Percentiles rank a stretch among this genome's conserved stretches.
These are phyloP conservation scores for Eustoma russellianum DNA, from an alignment of 257 asterid species.

Conservation along the genomic window DNA sequence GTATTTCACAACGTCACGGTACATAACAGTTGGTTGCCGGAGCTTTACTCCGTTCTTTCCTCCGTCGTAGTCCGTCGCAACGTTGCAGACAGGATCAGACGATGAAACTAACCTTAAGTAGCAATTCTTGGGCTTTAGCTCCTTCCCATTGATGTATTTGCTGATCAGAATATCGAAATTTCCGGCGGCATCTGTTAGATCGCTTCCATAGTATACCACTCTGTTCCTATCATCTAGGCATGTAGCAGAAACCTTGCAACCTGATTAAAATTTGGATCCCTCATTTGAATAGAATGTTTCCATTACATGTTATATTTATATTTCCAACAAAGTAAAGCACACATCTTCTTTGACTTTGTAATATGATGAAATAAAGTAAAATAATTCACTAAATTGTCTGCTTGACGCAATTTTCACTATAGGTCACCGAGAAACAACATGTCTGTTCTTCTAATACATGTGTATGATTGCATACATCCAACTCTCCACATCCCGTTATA, in stretches of 20 bases:
- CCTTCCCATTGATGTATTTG: conserved; percentile 34
- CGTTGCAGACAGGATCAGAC: conserved; percentile 73
- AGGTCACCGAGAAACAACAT: no score
- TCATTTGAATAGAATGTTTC: no score
- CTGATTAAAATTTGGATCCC: conserved; percentile 17
- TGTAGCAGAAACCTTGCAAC: conserved; percentile 62
- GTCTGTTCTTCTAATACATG: no score
- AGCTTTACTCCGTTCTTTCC: conserved; percentile 69
- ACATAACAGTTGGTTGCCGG: conserved; percentile 47
- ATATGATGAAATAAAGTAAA: no score
- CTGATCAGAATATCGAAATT: conserved; percentile 40
- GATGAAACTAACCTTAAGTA: conserved; percentile 71
- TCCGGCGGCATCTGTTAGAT: conserved; percentile 57
- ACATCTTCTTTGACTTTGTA: not conserved
- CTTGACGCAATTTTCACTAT: no score
- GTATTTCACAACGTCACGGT: conserved; percentile 50
- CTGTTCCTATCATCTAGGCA: conserved; percentile 63
- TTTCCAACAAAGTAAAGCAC: no score
- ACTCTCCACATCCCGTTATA: no score
- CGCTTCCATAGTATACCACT: conserved; percentile 63
- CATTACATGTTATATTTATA: no score
- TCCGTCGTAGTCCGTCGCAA: conserved; percentile 70
- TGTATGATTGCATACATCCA: no score
- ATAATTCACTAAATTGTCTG: no score
- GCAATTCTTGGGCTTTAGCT: conserved; percentile 45